phyloP scores from a whole-genome alignment of 495 filamentous ascomycete species.

The Durotheca rogersii region DNA sequence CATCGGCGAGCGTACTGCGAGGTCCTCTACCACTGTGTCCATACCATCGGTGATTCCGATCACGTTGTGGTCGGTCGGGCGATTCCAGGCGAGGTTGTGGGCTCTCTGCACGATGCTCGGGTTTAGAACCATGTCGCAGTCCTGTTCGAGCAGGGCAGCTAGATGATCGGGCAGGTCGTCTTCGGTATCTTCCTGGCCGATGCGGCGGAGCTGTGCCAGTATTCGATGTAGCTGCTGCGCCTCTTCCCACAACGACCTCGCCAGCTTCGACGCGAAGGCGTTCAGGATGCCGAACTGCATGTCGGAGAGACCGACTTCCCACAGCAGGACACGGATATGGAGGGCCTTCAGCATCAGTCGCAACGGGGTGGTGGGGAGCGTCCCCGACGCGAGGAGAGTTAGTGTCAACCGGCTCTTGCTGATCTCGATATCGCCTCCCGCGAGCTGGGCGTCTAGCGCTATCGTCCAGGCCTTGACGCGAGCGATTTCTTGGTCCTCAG shows the following conservation, averaged over 20 bases:
- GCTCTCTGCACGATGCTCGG: conserved; percentile 78
- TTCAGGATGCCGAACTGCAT: conserved; percentile 65
- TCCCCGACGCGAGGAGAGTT: conserved; percentile 85
- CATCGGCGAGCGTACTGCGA: conserved; percentile 80
- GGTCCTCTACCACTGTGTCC: conserved; percentile 82
- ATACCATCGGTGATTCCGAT: conserved; percentile 66
- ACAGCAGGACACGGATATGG: conserved; percentile 84
- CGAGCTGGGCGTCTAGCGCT: conserved; percentile 89
- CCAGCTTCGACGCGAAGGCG: conserved; percentile 64
- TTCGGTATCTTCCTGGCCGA: conserved; percentile 46
- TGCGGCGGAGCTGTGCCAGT: conserved; percentile 50
- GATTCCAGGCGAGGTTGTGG: conserved; percentile 89
- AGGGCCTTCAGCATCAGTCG: conserved; percentile 90
- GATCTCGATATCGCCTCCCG: conserved; percentile 89
- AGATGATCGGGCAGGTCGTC: conserved; percentile 78
- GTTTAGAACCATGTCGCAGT: conserved; percentile 77
- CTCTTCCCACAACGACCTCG: conserved; percentile 75
- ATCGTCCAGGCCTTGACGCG: conserved; percentile 93
- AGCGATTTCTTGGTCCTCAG: conserved; percentile 80
- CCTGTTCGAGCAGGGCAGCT: conserved; percentile 66
- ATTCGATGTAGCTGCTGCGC: conserved; percentile 66
- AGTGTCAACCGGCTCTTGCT: conserved; percentile 83
- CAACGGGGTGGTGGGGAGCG: conserved; percentile 78
- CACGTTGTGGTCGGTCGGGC: conserved; percentile 65
- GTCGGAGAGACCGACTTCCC: conserved; percentile 67